Evolutionary conservation across 116 monocot species (phyloP), one percentile per base, ranked within the genome.

Genomic region (Trichopus zeylanicus): DNA sequence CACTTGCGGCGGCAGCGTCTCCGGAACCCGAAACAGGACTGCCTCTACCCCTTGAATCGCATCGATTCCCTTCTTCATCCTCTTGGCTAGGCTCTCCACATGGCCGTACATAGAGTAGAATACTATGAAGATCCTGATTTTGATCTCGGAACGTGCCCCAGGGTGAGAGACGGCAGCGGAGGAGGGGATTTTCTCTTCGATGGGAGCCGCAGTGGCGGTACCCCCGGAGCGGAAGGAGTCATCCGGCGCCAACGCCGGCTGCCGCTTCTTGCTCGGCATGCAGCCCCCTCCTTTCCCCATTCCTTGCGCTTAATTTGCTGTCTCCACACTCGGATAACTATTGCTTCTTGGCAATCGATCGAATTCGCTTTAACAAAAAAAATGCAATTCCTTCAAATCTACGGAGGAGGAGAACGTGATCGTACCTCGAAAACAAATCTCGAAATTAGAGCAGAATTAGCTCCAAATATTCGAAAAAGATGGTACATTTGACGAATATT

Each of bases 41-140:
- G 75, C 90, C 37, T 87, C 81, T 19, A 71, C 81, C 16, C 97
- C 97, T 0, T 81, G 70, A 48, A 82, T 63, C 18, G 59, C 81
- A 38, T 91, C 97, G n/a, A 87, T 77, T 0, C 97, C 97, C 55
- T 72, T 70, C 87, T 90, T 91, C 65, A 97, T 78, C 61, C 55
- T 48, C 61, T 66, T 61, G 5, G 95, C 95, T 32, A 97, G 55
- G 29, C 69, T 57, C 77, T 87, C 91, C 15, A 97, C 95, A 64
- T 97, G 95, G 13, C 95, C 95, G 56, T 97, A 97, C 87, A 84
- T 97, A 31, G 95, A 97, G 79, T 97, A 97, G 79, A 87, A 97
- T 12, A 97, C 81, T 31, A 97, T 81, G 67, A 90, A 87, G 57
- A 97, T 55, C 66, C 75, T 81, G n/a, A 91, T 60, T 48, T 80